Evolutionary conservation across 2,329 filamentous ascomycete species (phyloP).

Genomic region (Aspergillus fijiensis): DNA sequence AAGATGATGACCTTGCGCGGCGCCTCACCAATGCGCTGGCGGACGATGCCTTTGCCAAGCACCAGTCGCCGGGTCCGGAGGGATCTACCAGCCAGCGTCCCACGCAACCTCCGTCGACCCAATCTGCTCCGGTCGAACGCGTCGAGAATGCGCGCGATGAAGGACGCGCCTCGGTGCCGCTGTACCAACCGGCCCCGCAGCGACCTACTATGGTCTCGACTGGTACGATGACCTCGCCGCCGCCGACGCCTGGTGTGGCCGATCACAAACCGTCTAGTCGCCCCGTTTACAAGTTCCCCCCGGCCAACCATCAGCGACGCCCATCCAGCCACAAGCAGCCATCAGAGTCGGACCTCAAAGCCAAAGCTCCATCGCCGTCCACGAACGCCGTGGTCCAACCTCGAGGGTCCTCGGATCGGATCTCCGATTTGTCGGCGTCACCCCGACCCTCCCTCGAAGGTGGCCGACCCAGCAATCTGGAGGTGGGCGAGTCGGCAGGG

Average conservation of each 20-base stretch:
- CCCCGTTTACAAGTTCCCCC: constrained; percentile 57
- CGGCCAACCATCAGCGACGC: constrained; percentile 44
- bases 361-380: constrained; percentile 35
- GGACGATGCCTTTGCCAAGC: constrained; percentile 75
- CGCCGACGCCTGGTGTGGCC: constrained; percentile 41
- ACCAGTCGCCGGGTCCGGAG: constrained; percentile 32
- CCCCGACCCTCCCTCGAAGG: constrained; percentile 71
- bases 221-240: constrained; percentile 74
- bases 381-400: constrained; percentile 48
- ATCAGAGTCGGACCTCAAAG: constrained; percentile 28
- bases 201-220: constrained; percentile 62
- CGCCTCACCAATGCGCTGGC: constrained; percentile 73
- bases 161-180: constrained; percentile 29
- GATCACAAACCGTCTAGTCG: constrained; percentile 34
- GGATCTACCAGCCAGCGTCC: constrained; percentile 19
- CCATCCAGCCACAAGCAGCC: constrained; percentile 52
- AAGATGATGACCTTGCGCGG: constrained; percentile 59
- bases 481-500: constrained; percentile 58
- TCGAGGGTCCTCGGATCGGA: constrained; percentile 48
- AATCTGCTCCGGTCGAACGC: constrained; percentile 25
- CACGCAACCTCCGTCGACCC: constrained; percentile 28
- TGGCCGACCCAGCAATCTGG: constrained; percentile 62
- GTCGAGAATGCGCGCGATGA: constrained; percentile 26
- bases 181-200: constrained; percentile 48
- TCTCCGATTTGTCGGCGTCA: constrained; percentile 56